A percentile compares a stretch with the other conserved stretches of the same genome.
Conservation (phyloP, 257 asterid genomes). For the Buddleja alternifolia region DNA sequence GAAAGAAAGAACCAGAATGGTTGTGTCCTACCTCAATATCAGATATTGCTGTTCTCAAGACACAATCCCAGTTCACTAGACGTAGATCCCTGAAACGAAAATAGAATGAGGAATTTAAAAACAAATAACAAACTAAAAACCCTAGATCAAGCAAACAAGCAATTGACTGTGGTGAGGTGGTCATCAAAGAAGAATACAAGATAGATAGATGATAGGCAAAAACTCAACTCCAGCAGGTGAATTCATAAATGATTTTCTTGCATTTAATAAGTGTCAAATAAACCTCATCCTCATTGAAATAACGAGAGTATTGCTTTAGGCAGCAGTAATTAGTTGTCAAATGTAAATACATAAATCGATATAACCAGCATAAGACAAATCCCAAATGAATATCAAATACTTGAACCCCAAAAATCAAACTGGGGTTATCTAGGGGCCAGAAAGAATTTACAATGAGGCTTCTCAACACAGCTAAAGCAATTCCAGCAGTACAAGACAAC, state of each 20-base stretch:
- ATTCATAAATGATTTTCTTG: neutral
- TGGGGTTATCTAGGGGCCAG: neutral
- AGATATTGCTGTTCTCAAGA: constrained; percentile 90
- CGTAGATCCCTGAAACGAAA: constrained; percentile 70
- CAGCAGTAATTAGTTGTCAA: neutral
- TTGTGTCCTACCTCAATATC: constrained; percentile 76
- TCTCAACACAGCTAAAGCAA: constrained; percentile 14
- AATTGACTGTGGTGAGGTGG: neutral
- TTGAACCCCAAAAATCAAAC: constrained; percentile 1
- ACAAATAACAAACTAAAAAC: constrained; percentile 12
- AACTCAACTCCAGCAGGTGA: neutral
- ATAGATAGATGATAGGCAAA: neutral
- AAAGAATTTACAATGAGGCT: neutral
- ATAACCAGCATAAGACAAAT: neutral
- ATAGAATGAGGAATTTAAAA: constrained; percentile 20
- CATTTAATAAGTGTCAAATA: neutral
- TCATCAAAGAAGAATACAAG: neutral
- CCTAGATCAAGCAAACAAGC: constrained; percentile 16
- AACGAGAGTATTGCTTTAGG: constrained; percentile 2
- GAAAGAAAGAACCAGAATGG: constrained; percentile 8
- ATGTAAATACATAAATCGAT: constrained; percentile 5
- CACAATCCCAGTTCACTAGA: constrained; percentile 96
- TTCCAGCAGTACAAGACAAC: constrained; percentile 8
- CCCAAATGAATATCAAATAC: constrained; percentile 2
- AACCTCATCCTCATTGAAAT: too few relatives aligned